Evolutionary conservation across 306 rosid species (phyloP), one percentile per base, ranked within the genome.

Genomic region (Arachis stenosperma): DNA sequence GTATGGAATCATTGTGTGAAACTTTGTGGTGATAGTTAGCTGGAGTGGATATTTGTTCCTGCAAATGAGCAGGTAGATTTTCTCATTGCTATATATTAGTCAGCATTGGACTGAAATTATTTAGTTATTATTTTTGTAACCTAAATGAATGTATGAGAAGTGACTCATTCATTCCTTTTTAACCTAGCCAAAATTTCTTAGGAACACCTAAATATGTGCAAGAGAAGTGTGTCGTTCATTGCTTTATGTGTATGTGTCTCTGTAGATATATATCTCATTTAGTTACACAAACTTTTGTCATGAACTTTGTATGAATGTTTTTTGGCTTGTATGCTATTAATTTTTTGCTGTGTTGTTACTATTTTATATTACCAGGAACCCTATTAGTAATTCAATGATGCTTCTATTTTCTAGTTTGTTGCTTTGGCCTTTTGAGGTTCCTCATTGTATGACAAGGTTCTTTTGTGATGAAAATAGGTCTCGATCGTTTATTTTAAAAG

Each of bases 401-500:
- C 70, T 46, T 63, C 11, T 40, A 51, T 63, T 53, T 67, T 75
- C 65, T 39, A 66, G 44, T 5, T 47, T 36, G 59, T 82, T 33
- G 37, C 42, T 44, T 39, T 56, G 50, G 62, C 29, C 37, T 33
- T 51, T 57, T 76, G 57, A 55, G 58, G 63, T 72, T 78, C 59
- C 47, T 13, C 9, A 40, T 39, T 68, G 54, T 48, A 61, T 62
- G 68, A 72, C 84, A 68, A 69, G 74, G 56, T 22, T 77, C 43
- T 73, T 73, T 59, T 36, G 62, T 77, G 73, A 53, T 64, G 61
- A 33, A 33, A 33, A 11, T 81, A 84, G 87, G 87, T 59, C 87
- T 84, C n/a, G 83, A 84, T 74, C 84, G 87, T 50, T 78, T 84
- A 54, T 84, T 84, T 72, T 82, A 84, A 74, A 10, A 0, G 14